These are phyloP conservation scores for Dioszegia hungarica DNA, from an alignment of 768 basidiomycete genomes.

Conservation along the genomic window DNA sequence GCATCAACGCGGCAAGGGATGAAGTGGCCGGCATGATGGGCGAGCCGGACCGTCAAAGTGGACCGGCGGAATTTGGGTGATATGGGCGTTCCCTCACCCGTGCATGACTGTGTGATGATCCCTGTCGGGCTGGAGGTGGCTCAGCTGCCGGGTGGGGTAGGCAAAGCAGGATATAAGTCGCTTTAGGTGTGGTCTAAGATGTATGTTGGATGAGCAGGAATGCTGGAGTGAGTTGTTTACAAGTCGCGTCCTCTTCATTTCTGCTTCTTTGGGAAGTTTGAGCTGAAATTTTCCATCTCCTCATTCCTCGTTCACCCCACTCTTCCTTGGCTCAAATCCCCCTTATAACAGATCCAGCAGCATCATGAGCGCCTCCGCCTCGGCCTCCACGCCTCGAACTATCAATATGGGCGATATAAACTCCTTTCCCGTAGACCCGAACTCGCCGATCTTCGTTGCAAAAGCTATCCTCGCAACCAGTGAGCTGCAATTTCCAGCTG, in stretches of 20 bases:
- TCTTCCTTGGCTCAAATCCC: too few relatives aligned
- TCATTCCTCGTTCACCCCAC: background rate
- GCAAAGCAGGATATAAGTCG: background rate
- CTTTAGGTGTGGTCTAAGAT: too few relatives aligned
- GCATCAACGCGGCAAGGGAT: slow-evolving; percentile 30
- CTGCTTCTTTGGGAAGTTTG: slow-evolving; percentile 13
- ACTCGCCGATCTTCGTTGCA: slow-evolving; percentile 35
- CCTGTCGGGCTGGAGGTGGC: too few relatives aligned
- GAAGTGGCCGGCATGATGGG: slow-evolving; percentile 6
- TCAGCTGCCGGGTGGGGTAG: too few relatives aligned
- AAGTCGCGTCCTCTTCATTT: slow-evolving; percentile 1
- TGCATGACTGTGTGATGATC: too few relatives aligned
- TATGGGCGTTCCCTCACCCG: too few relatives aligned
- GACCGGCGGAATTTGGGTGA: too few relatives aligned
- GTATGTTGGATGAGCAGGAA: background rate
- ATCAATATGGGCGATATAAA: background rate
- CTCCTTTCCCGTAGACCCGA: slow-evolving; percentile 26
- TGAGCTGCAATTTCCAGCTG: slow-evolving; percentile 8
- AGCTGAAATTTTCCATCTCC: background rate
- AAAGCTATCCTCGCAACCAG: slow-evolving; percentile 26
- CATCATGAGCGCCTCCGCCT: background rate
- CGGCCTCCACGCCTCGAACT: background rate
- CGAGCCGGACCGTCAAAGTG: background rate
- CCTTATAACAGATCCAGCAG: background rate
- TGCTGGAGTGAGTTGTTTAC: background rate